Conservation (phyloP, 345 rosid genomes). For the Murraya paniculata region DNA sequence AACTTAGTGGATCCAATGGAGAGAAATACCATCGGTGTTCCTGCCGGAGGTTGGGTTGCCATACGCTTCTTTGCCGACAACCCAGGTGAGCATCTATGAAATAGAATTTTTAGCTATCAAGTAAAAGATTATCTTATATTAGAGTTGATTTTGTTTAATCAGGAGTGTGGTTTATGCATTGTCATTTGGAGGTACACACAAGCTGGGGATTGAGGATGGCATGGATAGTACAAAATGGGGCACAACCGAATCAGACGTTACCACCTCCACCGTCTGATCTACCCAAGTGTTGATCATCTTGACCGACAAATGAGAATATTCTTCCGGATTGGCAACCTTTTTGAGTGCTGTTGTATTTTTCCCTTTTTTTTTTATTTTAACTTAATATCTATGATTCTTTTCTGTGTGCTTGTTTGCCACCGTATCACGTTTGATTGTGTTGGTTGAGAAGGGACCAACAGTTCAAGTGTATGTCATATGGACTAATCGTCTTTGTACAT, state of each 20-base stretch:
- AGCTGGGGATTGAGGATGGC: slow-evolving; percentile 41
- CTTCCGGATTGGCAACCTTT: background rate
- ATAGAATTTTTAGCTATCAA: background rate
- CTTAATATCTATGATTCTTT: background rate
- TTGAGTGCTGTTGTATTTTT: slow-evolving; percentile 3
- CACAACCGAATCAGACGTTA: slow-evolving; percentile 32
- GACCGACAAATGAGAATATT: background rate
- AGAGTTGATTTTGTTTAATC: background rate
- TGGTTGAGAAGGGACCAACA: background rate
- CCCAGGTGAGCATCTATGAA: slow-evolving; percentile 27
- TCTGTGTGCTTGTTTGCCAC: background rate
- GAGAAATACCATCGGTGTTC: slow-evolving; percentile 35
- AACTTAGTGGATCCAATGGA: slow-evolving; percentile 37
- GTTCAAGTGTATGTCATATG: background rate
- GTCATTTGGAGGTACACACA: slow-evolving; percentile 36
- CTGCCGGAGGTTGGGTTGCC: slow-evolving; percentile 35
- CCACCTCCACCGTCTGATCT: slow-evolving; percentile 47
- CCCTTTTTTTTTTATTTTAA: background rate
- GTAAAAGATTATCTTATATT: background rate
- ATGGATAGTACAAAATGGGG: slow-evolving; percentile 38
- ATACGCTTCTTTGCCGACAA: slow-evolving; percentile 36
- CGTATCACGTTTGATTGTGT: background rate
- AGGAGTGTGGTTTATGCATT: slow-evolving; percentile 44
- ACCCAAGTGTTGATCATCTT: slow-evolving; percentile 37
- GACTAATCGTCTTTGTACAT: background rate